A percentile compares a stretch with the other conserved stretches of the same genome.
These are phyloP conservation scores for Aspergillus neotritici DNA, from an alignment of 2,329 filamentous ascomycete genomes.

Conservation along the genomic window DNA sequence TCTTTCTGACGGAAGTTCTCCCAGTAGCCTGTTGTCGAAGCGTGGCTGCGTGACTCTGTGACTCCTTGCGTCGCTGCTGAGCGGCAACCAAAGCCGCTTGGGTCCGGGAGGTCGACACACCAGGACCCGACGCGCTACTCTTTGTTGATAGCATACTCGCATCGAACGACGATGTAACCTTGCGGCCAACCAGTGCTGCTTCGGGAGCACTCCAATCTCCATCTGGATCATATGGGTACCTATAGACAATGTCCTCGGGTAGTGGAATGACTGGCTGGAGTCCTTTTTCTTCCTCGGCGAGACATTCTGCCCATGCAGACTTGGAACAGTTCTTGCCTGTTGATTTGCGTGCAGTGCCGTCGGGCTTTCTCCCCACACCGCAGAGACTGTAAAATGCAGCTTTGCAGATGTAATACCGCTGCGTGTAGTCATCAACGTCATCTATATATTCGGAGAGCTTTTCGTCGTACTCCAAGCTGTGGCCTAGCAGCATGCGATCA, in stretches of 20 bases:
- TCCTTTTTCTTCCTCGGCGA: slow-evolving; percentile 41
- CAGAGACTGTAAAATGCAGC: slow-evolving; percentile 42
- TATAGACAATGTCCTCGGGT: slow-evolving; percentile 42
- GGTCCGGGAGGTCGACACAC: slow-evolving; percentile 29
- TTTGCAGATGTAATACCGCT: slow-evolving; percentile 36
- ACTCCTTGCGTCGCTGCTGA: slow-evolving; percentile 35
- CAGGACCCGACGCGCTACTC: slow-evolving; percentile 23
- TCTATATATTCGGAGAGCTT: slow-evolving; percentile 33
- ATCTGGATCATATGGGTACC: slow-evolving; percentile 36
- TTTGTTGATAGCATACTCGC: slow-evolving; percentile 25
- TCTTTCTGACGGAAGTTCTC: slow-evolving; percentile 24
- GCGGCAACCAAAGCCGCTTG: slow-evolving; percentile 38
- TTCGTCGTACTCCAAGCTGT: slow-evolving; percentile 40
- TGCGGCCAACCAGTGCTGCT: slow-evolving; percentile 15
- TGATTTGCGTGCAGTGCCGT: slow-evolving; percentile 37
- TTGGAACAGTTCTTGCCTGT: slow-evolving; percentile 43
- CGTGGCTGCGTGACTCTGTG: slow-evolving; percentile 44
- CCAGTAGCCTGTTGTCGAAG: slow-evolving; percentile 43
- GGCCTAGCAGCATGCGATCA: slow-evolving; percentile 40
- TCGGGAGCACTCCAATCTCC: slow-evolving; percentile 38
- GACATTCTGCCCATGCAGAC: slow-evolving; percentile 43
- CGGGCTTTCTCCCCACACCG: slow-evolving; percentile 40
- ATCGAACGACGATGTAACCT: slow-evolving; percentile 23
- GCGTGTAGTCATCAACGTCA: slow-evolving; percentile 31
- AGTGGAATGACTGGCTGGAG: slow-evolving; percentile 43